Evolutionary conservation across 805 yeast species (phyloP).

Genomic region (Metschnikowia anglica): DNA sequence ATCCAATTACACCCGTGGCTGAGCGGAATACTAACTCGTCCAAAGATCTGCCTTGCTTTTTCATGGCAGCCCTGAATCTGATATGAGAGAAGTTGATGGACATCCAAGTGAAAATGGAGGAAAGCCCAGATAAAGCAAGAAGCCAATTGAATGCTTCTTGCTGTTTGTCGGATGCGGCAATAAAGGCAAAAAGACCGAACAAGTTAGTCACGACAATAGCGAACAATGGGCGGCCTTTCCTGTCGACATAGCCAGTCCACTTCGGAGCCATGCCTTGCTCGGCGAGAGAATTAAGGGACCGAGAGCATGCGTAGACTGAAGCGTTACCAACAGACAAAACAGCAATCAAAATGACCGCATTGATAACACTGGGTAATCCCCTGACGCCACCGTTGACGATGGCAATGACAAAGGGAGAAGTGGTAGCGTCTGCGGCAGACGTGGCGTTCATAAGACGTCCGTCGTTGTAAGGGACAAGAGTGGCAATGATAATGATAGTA

Average conservation of each 20-base stretch:
- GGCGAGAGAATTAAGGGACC: slow-evolving; percentile 40
- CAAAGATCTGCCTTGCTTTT: slow-evolving; percentile 40
- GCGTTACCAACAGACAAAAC: slow-evolving; percentile 44
- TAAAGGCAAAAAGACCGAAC: slow-evolving; percentile 40
- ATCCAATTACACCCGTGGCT: slow-evolving; percentile 42
- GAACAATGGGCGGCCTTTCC: slow-evolving; percentile 40
- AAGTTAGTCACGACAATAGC: slow-evolving; percentile 35
- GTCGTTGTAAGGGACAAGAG: slow-evolving; percentile 38
- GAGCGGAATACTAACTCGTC: slow-evolving; percentile 55
- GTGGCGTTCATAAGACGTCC: slow-evolving; percentile 22
- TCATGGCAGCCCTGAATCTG: slow-evolving; percentile 42
- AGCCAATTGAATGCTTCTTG: slow-evolving; percentile 42
- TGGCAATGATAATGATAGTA: slow-evolving; percentile 40
- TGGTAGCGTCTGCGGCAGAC: slow-evolving; percentile 32
- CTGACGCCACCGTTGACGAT: slow-evolving; percentile 41
- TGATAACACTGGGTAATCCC: slow-evolving; percentile 43
- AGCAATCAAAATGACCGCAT: slow-evolving; percentile 41
- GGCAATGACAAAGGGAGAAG: slow-evolving; percentile 46
- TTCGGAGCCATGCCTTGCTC: slow-evolving; percentile 43
- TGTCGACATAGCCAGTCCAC: slow-evolving; percentile 36
- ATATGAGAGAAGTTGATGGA: slow-evolving; percentile 42
- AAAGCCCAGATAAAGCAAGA: slow-evolving; percentile 42
- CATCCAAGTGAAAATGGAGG: slow-evolving; percentile 46
- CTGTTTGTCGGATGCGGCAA: slow-evolving; percentile 40
- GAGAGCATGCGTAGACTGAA: slow-evolving; percentile 43